These are phyloP conservation scores for Sclerotinia trifoliorum DNA, from an alignment of 2,329 filamentous ascomycete species.

Conservation along the genomic window DNA sequence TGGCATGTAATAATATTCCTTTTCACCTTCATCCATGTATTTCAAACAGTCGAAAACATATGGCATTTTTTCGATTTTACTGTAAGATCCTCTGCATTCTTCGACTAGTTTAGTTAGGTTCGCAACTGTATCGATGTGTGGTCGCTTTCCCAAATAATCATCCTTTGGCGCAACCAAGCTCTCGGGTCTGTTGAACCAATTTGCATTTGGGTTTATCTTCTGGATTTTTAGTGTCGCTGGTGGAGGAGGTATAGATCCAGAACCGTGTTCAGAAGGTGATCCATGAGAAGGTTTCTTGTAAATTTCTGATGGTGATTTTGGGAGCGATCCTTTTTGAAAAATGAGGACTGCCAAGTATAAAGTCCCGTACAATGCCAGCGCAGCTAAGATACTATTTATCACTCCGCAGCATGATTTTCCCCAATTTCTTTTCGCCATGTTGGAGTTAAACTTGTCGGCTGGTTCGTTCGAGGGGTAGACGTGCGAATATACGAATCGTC, in stretches of 20 bases:
- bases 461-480: background rate
- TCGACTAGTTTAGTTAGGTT: constrained; percentile 53
- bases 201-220: constrained; percentile 51
- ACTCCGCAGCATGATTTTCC: constrained; percentile 34
- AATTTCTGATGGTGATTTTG: constrained; percentile 35
- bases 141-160: constrained; percentile 51
- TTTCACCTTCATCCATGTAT: constrained; percentile 49
- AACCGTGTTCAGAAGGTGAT: constrained; percentile 25
- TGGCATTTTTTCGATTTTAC: constrained; percentile 54
- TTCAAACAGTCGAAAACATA: constrained; percentile 53
- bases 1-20: constrained; percentile 52
- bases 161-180: constrained; percentile 51
- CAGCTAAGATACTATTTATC: constrained; percentile 36
- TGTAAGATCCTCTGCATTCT: constrained; percentile 52
- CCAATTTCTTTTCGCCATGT: constrained; percentile 34
- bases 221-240: constrained; percentile 38
- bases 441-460: constrained; percentile 18
- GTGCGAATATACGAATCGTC: background rate
- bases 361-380: constrained; percentile 34
- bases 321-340: constrained; percentile 34
- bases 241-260: constrained; percentile 24
- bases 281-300: constrained; percentile 31
- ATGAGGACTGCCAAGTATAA: constrained; percentile 35
- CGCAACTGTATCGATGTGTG: constrained; percentile 53
- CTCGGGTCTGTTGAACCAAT: constrained; percentile 53